These are phyloP conservation scores for Glonium stellatum DNA, from an alignment of 495 filamentous ascomycete species.

Conservation along the genomic window DNA sequence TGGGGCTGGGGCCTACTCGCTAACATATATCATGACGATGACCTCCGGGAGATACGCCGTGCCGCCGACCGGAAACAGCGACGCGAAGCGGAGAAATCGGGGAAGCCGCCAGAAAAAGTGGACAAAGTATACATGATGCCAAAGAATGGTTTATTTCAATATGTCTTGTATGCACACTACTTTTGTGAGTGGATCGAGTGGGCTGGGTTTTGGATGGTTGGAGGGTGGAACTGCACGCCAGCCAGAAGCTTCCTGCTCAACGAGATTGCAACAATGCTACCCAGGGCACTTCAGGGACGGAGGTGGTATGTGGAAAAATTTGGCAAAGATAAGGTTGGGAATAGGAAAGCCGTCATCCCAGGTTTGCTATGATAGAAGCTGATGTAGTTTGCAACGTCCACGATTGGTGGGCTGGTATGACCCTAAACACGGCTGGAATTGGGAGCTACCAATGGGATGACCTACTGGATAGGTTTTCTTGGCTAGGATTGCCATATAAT, in stretches of 20 bases:
- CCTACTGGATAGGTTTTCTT: no score
- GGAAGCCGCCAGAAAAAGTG: slow-evolving; percentile 39
- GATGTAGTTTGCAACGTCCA: no score
- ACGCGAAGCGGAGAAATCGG: slow-evolving; percentile 34
- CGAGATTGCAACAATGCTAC: slow-evolving; percentile 83
- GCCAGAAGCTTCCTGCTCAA: slow-evolving; percentile 77
- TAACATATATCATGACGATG: slow-evolving; percentile 80
- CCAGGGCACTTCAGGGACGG: slow-evolving; percentile 73
- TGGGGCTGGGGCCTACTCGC: slow-evolving; percentile 64
- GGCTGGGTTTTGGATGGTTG: slow-evolving; percentile 76
- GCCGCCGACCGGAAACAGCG: slow-evolving; percentile 46
- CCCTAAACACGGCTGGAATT: no score
- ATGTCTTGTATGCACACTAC: slow-evolving; percentile 86
- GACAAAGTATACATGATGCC: slow-evolving; percentile 91
- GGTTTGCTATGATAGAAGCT: slow-evolving; percentile 52
- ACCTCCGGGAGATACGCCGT: slow-evolving; percentile 68
- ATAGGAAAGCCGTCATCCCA: slow-evolving; percentile 76
- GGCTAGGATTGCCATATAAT: no score
- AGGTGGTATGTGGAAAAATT: slow-evolving; percentile 87
- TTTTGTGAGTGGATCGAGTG: slow-evolving; percentile 95
- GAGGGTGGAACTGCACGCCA: slow-evolving; percentile 52
- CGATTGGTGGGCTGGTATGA: no score
- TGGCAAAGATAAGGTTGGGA: slow-evolving; percentile 66
- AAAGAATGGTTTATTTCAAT: slow-evolving; percentile 69
- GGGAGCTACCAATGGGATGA: no score